Conservation (phyloP, 352 stramenopile genomes). For the Globisporangium echinulatum region DNA sequence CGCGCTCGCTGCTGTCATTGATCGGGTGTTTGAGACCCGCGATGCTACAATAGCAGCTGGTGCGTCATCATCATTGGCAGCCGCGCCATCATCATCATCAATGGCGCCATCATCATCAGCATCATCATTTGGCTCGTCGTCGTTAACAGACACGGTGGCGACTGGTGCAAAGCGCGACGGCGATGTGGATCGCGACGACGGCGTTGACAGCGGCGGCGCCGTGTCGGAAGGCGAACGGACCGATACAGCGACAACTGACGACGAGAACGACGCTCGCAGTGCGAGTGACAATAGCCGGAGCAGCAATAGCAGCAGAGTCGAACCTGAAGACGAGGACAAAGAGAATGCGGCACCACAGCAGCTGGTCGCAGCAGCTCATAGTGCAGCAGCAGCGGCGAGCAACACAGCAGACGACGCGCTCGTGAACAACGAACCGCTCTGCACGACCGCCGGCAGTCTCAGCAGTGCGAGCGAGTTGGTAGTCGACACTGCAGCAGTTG, state of each 20-base stretch:
- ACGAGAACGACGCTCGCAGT: constrained; percentile 8
- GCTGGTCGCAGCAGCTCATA: neutral
- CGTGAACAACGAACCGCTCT: too few species aligned
- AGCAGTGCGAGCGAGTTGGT: neutral
- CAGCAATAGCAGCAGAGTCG: neutral
- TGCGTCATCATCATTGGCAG: neutral
- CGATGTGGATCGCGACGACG: neutral
- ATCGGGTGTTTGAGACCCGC: constrained; percentile 14
- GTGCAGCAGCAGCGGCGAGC: neutral
- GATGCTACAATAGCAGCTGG: constrained; percentile 11
- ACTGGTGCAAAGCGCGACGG: neutral
- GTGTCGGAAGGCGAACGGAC: constrained; percentile 11
- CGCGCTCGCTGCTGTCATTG: constrained; percentile 31
- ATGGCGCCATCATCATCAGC: neutral
- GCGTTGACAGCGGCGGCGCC: neutral
- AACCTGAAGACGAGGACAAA: constrained; percentile 26
- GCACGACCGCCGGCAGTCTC: neutral
- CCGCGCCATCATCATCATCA: constrained; percentile 1
- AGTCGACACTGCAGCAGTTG: neutral
- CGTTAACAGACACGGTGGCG: neutral
- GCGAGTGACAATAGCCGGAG: neutral
- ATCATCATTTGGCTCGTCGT: neutral
- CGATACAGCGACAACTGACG: constrained; percentile 17
- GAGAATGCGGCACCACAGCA: constrained; percentile 20
- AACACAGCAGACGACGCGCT: too few species aligned